Evolutionary conservation across 78 protist genomes (phyloP).

Genomic region (Diacronema lutheri): DNA sequence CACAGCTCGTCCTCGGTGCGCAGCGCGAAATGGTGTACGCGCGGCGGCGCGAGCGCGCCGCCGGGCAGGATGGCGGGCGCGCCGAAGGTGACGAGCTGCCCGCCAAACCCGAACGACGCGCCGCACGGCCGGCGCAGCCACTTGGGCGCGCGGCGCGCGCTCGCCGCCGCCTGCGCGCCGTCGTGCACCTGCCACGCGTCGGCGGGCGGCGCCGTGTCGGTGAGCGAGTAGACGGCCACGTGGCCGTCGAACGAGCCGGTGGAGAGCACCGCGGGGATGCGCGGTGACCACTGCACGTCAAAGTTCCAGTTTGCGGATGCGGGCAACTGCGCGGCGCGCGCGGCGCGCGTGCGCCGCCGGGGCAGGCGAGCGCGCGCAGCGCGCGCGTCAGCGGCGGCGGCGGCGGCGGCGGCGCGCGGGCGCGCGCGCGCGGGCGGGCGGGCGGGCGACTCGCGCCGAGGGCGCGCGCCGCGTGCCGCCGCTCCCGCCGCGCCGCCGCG

Average conservation of each 20-base stretch:
- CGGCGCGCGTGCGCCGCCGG: no score
- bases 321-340: constrained; percentile 15
- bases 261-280: constrained; percentile 65
- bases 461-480: no score
- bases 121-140: constrained; percentile 75
- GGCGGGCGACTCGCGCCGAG: neutral
- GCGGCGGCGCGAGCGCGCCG: neutral
- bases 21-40: neutral
- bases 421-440: no score
- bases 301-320: constrained; percentile 67
- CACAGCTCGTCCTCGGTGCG: neutral
- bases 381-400: no score
- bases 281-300: constrained; percentile 88
- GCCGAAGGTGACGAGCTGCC: constrained; percentile 66
- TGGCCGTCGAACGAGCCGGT: constrained; percentile 72
- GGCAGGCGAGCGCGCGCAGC: no score
- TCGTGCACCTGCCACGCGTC: neutral
- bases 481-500: no score
- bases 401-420: no score
- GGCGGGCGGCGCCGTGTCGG: neutral
- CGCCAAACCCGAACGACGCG: constrained; percentile 86
- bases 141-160: constrained; percentile 22
- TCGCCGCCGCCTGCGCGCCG: neutral
- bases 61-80: neutral
- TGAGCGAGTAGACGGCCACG: constrained; percentile 45